phyloP scores from a whole-genome alignment of 2,329 filamentous ascomycete species.

The Thermothelomyces thermophilus region DNA sequence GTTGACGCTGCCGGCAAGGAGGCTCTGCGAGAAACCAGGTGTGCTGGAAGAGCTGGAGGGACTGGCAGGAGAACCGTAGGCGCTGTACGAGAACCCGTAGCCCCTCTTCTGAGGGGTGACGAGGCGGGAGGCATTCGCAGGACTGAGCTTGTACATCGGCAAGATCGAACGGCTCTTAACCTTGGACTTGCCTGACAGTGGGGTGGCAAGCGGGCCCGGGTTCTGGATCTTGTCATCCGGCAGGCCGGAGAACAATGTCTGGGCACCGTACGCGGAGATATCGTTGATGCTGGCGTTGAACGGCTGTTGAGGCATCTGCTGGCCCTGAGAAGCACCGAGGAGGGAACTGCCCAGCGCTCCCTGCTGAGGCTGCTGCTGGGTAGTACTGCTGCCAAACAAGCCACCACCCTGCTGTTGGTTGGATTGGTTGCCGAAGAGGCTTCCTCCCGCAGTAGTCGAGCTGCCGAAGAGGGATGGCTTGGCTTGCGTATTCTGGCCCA shows the following conservation, averaged over 20 bases:
- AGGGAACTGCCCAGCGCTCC: conserved; percentile 46
- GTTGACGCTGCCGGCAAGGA: conserved; percentile 59
- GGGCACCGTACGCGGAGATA: conserved; percentile 82
- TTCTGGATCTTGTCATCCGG: conserved; percentile 56
- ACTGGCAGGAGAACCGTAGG: conserved; percentile 74
- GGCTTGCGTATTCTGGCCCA: conserved; percentile 49
- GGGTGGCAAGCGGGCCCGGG: conserved; percentile 86
- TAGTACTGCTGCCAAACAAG: conserved; percentile 47
- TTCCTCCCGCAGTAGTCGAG: conserved; percentile 37
- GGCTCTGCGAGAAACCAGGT: conserved; percentile 60
- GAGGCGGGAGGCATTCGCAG: conserved; percentile 69
- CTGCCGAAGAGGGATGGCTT: conserved; percentile 48
- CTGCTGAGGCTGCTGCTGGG: conserved; percentile 44
- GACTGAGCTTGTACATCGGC: conserved; percentile 82
- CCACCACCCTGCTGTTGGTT: conserved; percentile 26
- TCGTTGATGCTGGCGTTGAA: conserved; percentile 76
- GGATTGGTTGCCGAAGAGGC: conserved; percentile 20
- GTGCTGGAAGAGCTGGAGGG: conserved; percentile 62
- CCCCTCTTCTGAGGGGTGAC: conserved; percentile 79
- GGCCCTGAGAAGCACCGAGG: conserved; percentile 49
- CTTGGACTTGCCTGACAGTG: conserved; percentile 68
- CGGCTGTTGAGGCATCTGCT: conserved; percentile 49
- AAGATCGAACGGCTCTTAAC: conserved; percentile 72
- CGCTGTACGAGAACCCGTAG: conserved; percentile 90
- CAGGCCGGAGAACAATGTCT: conserved; percentile 75